These are phyloP conservation scores for Teunomyces pallodes DNA, from an alignment of 805 yeast genomes.

Conservation along the genomic window DNA sequence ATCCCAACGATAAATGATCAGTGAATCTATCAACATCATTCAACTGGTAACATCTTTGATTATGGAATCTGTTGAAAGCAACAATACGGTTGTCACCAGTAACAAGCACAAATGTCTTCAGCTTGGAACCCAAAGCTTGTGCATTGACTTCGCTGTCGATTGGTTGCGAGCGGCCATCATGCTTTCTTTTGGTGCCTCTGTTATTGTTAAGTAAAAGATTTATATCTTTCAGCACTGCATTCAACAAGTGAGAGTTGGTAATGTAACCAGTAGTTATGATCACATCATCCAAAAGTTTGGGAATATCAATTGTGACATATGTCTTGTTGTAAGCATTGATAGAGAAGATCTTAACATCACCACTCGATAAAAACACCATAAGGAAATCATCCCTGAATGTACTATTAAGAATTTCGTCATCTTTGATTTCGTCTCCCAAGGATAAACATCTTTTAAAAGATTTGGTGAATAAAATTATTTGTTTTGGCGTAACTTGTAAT, in stretches of 20 bases:
- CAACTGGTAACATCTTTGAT: conserved; percentile 53
- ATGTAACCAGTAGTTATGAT: conserved; percentile 72
- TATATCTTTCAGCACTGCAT: conserved; percentile 35
- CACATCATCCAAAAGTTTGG: conserved; percentile 41
- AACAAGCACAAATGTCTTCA: conserved; percentile 56
- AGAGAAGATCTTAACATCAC: conserved; percentile 60
- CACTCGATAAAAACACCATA: conserved; percentile 62
- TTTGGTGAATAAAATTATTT: conserved; percentile 58
- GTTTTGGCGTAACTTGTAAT: conserved; percentile 71
- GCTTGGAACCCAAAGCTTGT: conserved; percentile 23
- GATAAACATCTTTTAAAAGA: conserved; percentile 54
- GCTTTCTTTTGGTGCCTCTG: conserved; percentile 32
- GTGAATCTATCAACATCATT: conserved; percentile 48
- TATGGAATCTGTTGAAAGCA: conserved; percentile 55
- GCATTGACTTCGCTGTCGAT: conserved; percentile 10
- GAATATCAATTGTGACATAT: conserved; percentile 34
- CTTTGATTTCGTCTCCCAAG: conserved; percentile 40
- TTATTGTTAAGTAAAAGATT: conserved; percentile 25
- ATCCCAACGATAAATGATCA: conserved; percentile 39
- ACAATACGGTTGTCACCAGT: conserved; percentile 77
- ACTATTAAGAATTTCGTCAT: conserved; percentile 63
- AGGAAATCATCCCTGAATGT: conserved; percentile 61
- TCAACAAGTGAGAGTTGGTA: conserved; percentile 48
- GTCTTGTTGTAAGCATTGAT: conserved; percentile 39
- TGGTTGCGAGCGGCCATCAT: conserved; percentile 4